Percentiles rank a stretch among this genome's conserved stretches.
Evolutionary conservation across 257 asterid species (phyloP).

Genomic region (Nicotiana tabacum): DNA sequence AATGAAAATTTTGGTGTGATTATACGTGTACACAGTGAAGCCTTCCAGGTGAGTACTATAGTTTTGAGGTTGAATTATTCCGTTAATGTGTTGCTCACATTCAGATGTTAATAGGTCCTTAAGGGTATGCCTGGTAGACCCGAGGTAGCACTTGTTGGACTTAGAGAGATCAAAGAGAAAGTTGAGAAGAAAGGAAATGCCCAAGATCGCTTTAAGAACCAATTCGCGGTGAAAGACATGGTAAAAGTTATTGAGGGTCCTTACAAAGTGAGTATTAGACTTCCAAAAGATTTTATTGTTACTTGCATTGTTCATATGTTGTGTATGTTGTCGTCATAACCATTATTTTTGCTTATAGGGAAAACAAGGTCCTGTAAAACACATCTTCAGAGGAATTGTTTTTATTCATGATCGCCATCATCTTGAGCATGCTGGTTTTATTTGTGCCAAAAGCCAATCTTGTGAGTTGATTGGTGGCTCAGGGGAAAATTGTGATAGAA

Average conservation of each 20-base stretch:
- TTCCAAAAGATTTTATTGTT: neutral
- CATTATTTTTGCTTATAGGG: conserved; percentile 45
- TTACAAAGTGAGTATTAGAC: conserved; percentile 49
- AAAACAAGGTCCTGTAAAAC: conserved; percentile 90
- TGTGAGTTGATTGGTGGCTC: conserved; percentile 94
- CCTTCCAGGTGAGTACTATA: conserved; percentile 62
- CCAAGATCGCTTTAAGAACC: conserved; percentile 64
- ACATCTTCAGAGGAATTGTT: conserved; percentile 65
- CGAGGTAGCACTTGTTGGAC: conserved; percentile 78
- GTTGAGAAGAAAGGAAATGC: conserved; percentile 63
- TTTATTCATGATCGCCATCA: conserved; percentile 86
- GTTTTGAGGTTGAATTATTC: conserved; percentile 2
- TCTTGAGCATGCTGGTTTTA: conserved; percentile 97
- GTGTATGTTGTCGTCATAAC: conserved; percentile 9
- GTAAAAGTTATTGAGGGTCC: conserved; percentile 93
- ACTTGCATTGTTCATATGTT: conserved; percentile 1
- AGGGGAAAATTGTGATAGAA: conserved; percentile 67
- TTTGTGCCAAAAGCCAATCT: conserved; percentile 78
- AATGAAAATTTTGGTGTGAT: conserved; percentile 87
- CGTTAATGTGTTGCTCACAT: conserved; percentile 19
- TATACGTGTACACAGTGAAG: conserved; percentile 94
- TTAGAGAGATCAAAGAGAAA: conserved; percentile 86
- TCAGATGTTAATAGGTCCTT: conserved; percentile 55
- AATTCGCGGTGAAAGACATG: conserved; percentile 75
- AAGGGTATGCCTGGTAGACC: conserved; percentile 94